Conservation (phyloP, 768 basidiomycete genomes). For the Terana coerulea region DNA sequence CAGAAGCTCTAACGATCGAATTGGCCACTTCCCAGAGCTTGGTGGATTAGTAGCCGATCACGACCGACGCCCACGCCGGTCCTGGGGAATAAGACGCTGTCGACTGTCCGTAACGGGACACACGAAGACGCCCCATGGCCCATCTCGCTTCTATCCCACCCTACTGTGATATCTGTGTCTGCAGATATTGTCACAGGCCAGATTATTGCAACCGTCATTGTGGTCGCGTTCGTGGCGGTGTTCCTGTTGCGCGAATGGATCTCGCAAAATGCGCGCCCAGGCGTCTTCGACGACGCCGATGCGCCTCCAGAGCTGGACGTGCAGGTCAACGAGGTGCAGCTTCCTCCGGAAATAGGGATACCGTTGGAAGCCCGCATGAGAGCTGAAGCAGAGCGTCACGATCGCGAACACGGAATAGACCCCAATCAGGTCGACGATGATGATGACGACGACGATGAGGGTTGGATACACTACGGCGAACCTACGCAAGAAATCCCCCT, state of each 20-base stretch:
- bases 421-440: no score
- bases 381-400: neutral
- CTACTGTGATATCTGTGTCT: slow-evolving; percentile 59
- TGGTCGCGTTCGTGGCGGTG: slow-evolving; percentile 80
- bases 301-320: slow-evolving; percentile 28
- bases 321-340: slow-evolving; percentile 19
- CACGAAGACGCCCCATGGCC: neutral
- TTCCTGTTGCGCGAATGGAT: slow-evolving; percentile 97
- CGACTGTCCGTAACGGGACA: slow-evolving; percentile 7
- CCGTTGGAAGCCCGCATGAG: no score
- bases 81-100: slow-evolving; percentile 1
- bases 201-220: slow-evolving; percentile 87
- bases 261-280: slow-evolving; percentile 84
- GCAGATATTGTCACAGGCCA: slow-evolving; percentile 90
- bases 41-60: slow-evolving; percentile 74
- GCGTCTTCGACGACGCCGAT: slow-evolving; percentile 79
- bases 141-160: slow-evolving; percentile 27
- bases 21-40: slow-evolving; percentile 48
- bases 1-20: slow-evolving; percentile 1
- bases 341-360: neutral
- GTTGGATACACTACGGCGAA: no score
- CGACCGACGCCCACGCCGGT: slow-evolving; percentile 27
- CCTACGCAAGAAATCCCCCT: no score
- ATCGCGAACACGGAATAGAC: no score
- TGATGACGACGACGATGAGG: no score